Evolutionary conservation across 257 asterid species (phyloP).

Genomic region (Jacaranda mimosifolia): DNA sequence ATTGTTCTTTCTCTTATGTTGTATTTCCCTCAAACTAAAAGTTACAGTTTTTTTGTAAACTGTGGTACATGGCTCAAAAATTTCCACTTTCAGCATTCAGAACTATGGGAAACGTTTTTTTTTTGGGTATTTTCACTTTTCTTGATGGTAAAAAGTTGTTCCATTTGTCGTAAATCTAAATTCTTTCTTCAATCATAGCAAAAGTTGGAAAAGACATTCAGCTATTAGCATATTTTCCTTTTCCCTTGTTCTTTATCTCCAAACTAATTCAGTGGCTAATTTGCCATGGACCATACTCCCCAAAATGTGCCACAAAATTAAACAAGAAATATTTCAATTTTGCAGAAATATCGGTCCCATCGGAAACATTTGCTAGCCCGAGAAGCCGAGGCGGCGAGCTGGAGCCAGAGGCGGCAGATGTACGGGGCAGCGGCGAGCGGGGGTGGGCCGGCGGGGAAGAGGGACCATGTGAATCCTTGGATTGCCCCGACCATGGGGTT

Average conservation of each 20-base stretch:
- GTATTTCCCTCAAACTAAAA: background rate
- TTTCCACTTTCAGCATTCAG: background rate
- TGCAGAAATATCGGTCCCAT: slow-evolving; percentile 90
- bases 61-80: background rate
- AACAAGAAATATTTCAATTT: background rate
- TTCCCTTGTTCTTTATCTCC: slow-evolving; percentile 26
- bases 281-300: too few species aligned
- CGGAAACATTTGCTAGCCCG: slow-evolving; percentile 85
- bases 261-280: too few species aligned
- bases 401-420: slow-evolving; percentile 83
- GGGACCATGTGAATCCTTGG: slow-evolving; percentile 61
- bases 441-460: slow-evolving; percentile 50
- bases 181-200: slow-evolving; percentile 31
- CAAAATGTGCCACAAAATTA: background rate
- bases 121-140: background rate
- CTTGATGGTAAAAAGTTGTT: slow-evolving; percentile 20
- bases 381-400: slow-evolving; percentile 86
- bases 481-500: slow-evolving; percentile 68
- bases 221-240: background rate
- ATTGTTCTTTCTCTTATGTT: slow-evolving; percentile 1
- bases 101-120: background rate
- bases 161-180: slow-evolving; percentile 3
- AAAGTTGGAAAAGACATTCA: too few species aligned
- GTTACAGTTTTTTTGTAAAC: background rate
- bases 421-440: slow-evolving; percentile 42